phyloP scores from a whole-genome alignment of 1,284 basidiomycete species.

The Ceratobasidium sp. region DNA sequence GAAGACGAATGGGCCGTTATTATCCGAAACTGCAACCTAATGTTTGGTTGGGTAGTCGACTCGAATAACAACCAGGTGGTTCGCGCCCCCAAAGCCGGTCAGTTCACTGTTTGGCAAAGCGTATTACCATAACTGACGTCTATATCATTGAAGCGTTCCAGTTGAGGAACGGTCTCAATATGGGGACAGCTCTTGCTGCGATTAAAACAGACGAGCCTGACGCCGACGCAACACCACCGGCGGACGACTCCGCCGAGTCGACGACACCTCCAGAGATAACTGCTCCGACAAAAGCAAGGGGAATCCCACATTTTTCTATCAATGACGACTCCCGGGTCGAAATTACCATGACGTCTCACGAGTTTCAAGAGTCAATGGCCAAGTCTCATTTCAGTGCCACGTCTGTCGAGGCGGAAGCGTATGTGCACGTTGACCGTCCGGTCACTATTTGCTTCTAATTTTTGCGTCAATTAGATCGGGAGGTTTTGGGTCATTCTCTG shows the following conservation, averaged over 20 bases:
- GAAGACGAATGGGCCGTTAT: conserved; percentile 5
- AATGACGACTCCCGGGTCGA: background rate
- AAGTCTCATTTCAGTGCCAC: conserved; percentile 10
- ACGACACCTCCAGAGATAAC: too few species aligned
- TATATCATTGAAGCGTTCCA: background rate
- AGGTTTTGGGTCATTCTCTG: background rate
- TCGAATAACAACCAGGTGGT: background rate
- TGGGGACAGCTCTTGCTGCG: background rate
- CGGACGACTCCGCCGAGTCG: background rate
- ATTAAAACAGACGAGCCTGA: background rate
- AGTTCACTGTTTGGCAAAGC: background rate
- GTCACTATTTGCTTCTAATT: background rate
- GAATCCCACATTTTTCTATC: conserved; percentile 6
- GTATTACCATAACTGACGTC: background rate
- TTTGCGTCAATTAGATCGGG: too few species aligned
- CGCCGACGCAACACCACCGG: background rate
- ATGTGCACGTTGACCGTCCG: background rate
- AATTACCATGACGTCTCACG: background rate
- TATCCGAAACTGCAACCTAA: conserved; percentile 15
- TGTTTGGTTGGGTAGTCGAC: conserved; percentile 6
- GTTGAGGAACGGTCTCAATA: background rate
- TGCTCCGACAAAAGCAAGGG: background rate
- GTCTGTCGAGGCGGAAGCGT: background rate
- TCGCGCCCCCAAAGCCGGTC: conserved; percentile 12
- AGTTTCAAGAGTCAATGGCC: conserved; percentile 23